Evolutionary conservation across 257 asterid species (phyloP), one percentile per base, ranked within the genome.

Genomic region (Knoxia roxburghii): DNA sequence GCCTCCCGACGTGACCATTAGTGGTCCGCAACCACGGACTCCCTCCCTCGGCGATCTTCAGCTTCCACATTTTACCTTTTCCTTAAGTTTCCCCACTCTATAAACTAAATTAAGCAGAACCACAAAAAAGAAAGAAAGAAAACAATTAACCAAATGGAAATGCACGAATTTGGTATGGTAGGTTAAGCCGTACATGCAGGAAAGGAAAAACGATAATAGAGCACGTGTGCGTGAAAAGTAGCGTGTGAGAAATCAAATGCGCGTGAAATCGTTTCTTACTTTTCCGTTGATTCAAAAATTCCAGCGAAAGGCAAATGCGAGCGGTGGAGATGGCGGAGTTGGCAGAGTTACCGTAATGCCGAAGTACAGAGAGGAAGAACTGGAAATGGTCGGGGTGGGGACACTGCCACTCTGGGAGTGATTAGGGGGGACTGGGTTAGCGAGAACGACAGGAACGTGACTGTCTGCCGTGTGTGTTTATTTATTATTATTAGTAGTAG

Each of bases 1-100:
- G 96, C 67, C 98, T 86, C 32, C 98, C 98, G 32, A 78, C 71
- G 58, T 89, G 91, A 27, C 85, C 83, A 69, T 92, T 92, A 33
- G 82, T 27, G 7, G 96, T 80, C 39, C 94, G 87, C 79, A 92
- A 68, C 97, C 98, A 92, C 24, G 98, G 96, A 78, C 78, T 82
- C 60, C 86, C 87, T 73, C 95, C 98, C 74, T 92, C 95, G 0
- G 83, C 91, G 67, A 85, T 26, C 76, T 89, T 92, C 79, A 92
- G 76, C 86, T 89, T 92, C 98, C 98, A 92, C 98, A 92, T 92
- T 83, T 72, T 68, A 45, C 46, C 30, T 20, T 18, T 35, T 64
- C 53, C 74, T 67, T 49, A 21, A n/a, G 0, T 24, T 15, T 13
- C 24, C 40, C 29, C 54, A 33, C 41, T 9, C 43, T 29, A 18